Conservation (phyloP, 306 rosid genomes). For the Glycine tomentella region DNA sequence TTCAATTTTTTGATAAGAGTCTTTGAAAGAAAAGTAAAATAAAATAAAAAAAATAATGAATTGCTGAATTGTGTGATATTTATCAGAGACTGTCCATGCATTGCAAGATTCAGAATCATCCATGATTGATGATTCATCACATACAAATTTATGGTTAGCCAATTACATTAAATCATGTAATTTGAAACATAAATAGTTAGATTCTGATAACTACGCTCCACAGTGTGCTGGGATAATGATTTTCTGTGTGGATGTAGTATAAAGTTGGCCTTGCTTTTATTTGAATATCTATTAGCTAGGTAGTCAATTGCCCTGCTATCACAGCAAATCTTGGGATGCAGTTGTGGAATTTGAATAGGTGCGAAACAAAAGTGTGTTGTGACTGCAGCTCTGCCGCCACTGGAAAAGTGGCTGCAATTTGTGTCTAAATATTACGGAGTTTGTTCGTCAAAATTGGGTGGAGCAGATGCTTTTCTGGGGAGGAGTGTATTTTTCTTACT, state of each 20-base stretch:
- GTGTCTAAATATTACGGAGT: no score
- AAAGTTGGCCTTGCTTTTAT: neutral
- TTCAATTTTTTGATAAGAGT: neutral
- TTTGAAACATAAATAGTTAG: neutral
- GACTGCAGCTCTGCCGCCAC: neutral
- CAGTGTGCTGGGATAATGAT: neutral
- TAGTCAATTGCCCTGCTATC: neutral
- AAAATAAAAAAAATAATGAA: neutral
- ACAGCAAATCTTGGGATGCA: neutral
- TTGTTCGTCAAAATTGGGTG: no score
- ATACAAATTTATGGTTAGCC: neutral
- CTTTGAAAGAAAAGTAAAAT: neutral
- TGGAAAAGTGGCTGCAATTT: neutral
- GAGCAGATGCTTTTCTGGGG: no score
- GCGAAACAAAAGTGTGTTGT: neutral
- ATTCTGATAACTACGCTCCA: neutral
- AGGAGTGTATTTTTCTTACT: no score
- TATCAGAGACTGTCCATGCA: neutral
- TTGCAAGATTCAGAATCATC: neutral
- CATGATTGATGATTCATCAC: neutral
- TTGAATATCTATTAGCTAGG: conserved; percentile 5
- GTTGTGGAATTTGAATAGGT: neutral
- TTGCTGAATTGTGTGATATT: neutral
- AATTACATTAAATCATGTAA: neutral
- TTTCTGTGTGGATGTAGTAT: conserved; percentile 17